A percentile compares a stretch with the other conserved stretches of the same genome.
These are phyloP conservation scores for Juglanconis oblonga DNA, from an alignment of 2,329 filamentous ascomycete species.

Conservation along the genomic window DNA sequence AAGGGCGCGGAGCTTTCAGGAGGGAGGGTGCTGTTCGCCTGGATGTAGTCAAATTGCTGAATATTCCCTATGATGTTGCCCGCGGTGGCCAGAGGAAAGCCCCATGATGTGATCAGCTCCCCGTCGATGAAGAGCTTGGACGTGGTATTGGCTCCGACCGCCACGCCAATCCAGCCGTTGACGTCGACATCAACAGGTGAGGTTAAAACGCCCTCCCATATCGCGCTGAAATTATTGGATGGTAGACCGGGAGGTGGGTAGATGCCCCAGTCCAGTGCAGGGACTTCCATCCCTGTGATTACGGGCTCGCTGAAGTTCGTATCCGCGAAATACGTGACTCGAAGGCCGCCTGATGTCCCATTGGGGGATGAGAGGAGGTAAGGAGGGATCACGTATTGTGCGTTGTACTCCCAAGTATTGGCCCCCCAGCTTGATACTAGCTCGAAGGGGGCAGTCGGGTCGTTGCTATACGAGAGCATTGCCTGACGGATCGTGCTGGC, in stretches of 20 bases:
- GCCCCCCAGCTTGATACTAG: constrained; percentile 39
- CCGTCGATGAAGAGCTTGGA: constrained; percentile 35
- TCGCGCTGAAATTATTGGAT: constrained; percentile 42
- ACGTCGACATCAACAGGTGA: constrained; percentile 34
- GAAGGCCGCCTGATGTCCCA: constrained; percentile 34
- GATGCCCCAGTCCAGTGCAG: constrained; percentile 41
- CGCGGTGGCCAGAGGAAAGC: constrained; percentile 22
- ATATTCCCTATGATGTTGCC: constrained; percentile 40
- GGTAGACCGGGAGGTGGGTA: constrained; percentile 39
- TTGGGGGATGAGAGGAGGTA: constrained; percentile 36
- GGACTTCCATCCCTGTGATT: constrained; percentile 30
- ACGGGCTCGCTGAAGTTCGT: constrained; percentile 34
- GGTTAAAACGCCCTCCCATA: constrained; percentile 38
- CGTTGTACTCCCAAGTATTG: constrained; percentile 43
- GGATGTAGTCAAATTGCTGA: constrained; percentile 33
- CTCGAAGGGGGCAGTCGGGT: constrained; percentile 23
- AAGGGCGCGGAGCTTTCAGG: constrained; percentile 36
- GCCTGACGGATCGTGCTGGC: constrained; percentile 38
- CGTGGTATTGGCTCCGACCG: constrained; percentile 37
- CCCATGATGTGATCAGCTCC: constrained; percentile 25
- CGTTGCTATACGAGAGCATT: constrained; percentile 28
- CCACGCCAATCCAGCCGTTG: constrained; percentile 41
- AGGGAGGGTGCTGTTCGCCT: constrained; percentile 32
- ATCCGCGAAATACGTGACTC: constrained; percentile 38
- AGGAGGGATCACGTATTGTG: constrained; percentile 39